Base-by-base conservation (phyloP, 2,329 filamentous ascomycete genomes). In the Pyricularia pennisetigena region DNA sequence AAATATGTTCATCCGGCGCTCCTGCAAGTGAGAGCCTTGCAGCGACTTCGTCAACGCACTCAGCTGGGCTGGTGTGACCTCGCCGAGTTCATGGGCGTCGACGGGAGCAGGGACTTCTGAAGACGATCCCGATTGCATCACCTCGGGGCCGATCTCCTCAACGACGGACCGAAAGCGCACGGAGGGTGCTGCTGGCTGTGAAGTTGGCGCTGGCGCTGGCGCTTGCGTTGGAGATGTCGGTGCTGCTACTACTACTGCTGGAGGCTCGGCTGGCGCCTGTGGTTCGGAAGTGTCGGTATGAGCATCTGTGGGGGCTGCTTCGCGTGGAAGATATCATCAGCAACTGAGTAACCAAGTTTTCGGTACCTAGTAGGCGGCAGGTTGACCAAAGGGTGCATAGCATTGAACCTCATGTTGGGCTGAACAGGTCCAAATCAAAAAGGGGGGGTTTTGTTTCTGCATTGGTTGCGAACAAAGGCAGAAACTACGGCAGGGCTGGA, bases 1-100 rank as follows among this genome's bases (percentile, higher is more conserved):
- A 79, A 93, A 97, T 76, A 93, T 92, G 76, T 90, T 91, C 82
- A 97, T 87, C 71, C 94, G 88, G 69, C 88, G 86, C 73, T 94
- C 90, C 80, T 97, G 94, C 70, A 97, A 84, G 73, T 90, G 88
- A 64, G 88, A 85, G 70, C 88, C 87, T 71, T 93, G 90, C 29
- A 97, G 82, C 28, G 87, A 89, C 72, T 88, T 86, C 66, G 91
- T 89, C 70, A 97, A 81, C 69, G 88, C 88, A 72, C 86, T 86
- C 68, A 96, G 82, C 75, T 94, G 86, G 68, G 92, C 88, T 23
- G 81, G 79, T 6, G 83, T 82, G 65, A 83, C 79, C 70, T 81
- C 79, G 57, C 74, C 74, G 67, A 73, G 70, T 20, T 32, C 65
- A 24, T 65, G 64, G n/a, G 64, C 64, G 29, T 23, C n/a, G 28